A percentile compares a stretch with the other conserved stretches of the same genome.
Evolutionary conservation across 73 alveolate genomes (phyloP).

Genomic region (Symbiodinium natans): DNA sequence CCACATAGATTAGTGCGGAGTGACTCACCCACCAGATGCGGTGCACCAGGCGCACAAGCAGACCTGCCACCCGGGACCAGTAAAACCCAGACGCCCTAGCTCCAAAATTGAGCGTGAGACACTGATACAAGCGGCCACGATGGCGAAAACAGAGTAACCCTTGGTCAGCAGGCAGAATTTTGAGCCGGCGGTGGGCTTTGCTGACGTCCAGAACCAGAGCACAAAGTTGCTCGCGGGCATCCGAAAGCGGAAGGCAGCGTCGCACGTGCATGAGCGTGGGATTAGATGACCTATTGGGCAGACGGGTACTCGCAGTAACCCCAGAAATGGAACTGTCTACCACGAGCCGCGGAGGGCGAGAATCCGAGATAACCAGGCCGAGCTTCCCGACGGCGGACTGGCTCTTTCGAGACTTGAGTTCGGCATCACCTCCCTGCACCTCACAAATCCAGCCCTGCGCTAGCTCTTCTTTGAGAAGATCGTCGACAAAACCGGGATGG

Average conservation of each 20-base stretch:
- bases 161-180: background rate
- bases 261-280: background rate
- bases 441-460: no score
- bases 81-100: no score
- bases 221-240: background rate
- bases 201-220: background rate
- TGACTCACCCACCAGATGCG: background rate
- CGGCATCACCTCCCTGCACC: background rate
- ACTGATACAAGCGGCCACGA: background rate
- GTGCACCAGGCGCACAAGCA: background rate
- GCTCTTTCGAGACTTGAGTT: background rate
- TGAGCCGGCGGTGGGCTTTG: no score
- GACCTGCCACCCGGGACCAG: no score
- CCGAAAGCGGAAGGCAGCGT: background rate
- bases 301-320: background rate
- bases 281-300: background rate
- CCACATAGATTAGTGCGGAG: background rate
- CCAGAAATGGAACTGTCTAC: background rate
- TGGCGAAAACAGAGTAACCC: background rate
- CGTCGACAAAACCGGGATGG: background rate
- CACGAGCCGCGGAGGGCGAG: background rate
- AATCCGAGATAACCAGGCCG: background rate
- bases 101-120: background rate
- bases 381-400: background rate
- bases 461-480: background rate